Conservation (phyloP, 202 grass and related monocot genomes). For the Schoenoplectus triqueter region DNA sequence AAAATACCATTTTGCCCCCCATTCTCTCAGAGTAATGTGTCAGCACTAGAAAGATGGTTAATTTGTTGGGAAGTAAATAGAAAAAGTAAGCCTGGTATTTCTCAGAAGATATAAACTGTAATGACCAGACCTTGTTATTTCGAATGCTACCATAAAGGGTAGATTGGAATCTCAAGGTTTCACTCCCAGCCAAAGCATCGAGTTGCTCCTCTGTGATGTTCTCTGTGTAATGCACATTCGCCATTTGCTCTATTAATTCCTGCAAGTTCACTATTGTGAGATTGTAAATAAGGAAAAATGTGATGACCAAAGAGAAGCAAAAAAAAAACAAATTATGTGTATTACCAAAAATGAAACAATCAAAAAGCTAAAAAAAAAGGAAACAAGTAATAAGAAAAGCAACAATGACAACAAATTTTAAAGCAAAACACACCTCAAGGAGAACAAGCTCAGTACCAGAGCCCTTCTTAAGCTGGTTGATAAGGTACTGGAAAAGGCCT, state of each 20-base stretch:
- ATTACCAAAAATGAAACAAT: neutral
- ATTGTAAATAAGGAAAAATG: neutral
- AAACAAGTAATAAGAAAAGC: neutral
- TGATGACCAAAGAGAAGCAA: neutral
- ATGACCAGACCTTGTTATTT: constrained; percentile 79
- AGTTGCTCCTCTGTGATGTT: constrained; percentile 99
- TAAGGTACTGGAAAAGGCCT: constrained; percentile 96
- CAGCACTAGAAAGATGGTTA: neutral
- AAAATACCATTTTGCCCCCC: neutral
- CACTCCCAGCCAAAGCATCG: constrained; percentile 94
- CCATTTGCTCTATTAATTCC: constrained; percentile 99
- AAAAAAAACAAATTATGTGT: neutral
- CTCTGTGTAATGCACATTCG: constrained; percentile 98
- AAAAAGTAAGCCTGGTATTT: neutral
- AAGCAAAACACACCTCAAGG: constrained; percentile 61
- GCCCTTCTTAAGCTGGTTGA: constrained; percentile 96
- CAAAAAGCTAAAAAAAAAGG: neutral
- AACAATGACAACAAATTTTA: constrained; percentile 31
- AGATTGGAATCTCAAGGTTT: constrained; percentile 85
- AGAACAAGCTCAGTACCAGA: constrained; percentile 89
- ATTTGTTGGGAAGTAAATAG: constrained; percentile 23
- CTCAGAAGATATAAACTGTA: neutral
- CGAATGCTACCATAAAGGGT: constrained; percentile 75
- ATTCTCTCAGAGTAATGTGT: neutral
- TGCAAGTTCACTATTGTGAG: constrained; percentile 42